Evolutionary conservation across 352 stramenopile genomes (phyloP).

Genomic region (Phytophthora quininea): DNA sequence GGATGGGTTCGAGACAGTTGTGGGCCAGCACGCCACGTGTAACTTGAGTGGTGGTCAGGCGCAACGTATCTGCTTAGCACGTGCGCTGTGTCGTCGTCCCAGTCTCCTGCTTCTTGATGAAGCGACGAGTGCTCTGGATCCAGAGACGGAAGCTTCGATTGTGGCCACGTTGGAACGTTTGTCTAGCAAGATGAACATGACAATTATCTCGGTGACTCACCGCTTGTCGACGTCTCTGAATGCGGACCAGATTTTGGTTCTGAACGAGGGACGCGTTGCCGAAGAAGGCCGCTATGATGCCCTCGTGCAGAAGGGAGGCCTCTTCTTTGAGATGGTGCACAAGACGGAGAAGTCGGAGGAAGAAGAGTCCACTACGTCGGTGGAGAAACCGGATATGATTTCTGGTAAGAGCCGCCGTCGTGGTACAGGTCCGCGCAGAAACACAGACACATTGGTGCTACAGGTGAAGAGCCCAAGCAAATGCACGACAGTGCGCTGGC

Average conservation of each 20-base stretch:
- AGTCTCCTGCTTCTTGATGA: conserved; percentile 86
- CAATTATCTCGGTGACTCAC: conserved; percentile 90
- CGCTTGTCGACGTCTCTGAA: conserved; percentile 84
- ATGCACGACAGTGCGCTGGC: conserved; percentile 69
- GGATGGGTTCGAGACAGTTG: conserved; percentile 82
- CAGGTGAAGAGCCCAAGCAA: conserved; percentile 46
- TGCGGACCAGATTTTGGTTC: conserved; percentile 82
- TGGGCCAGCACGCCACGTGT: conserved; percentile 87
- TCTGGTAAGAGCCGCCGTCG: conserved; percentile 35
- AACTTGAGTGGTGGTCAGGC: conserved; percentile 87
- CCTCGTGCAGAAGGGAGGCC: conserved; percentile 64
- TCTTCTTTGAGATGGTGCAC: conserved; percentile 90
- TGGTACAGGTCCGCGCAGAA: conserved; percentile 36
- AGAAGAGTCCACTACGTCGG: conserved; percentile 27
- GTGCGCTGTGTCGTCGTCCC: conserved; percentile 79
- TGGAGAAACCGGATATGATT: conserved; percentile 37
- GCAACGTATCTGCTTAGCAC: conserved; percentile 85
- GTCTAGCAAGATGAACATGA: conserved; percentile 88
- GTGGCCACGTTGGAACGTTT: conserved; percentile 82
- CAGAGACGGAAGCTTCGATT: conserved; percentile 87
- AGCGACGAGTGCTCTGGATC: conserved; percentile 87
- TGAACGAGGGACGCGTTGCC: conserved; percentile 76
- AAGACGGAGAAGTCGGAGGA: conserved; percentile 69
- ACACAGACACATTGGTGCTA: conserved; percentile 47
- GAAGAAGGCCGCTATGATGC: conserved; percentile 82